These are phyloP conservation scores for Myxozyma melibiosi DNA, from an alignment of 805 yeast species.

Conservation along the genomic window DNA sequence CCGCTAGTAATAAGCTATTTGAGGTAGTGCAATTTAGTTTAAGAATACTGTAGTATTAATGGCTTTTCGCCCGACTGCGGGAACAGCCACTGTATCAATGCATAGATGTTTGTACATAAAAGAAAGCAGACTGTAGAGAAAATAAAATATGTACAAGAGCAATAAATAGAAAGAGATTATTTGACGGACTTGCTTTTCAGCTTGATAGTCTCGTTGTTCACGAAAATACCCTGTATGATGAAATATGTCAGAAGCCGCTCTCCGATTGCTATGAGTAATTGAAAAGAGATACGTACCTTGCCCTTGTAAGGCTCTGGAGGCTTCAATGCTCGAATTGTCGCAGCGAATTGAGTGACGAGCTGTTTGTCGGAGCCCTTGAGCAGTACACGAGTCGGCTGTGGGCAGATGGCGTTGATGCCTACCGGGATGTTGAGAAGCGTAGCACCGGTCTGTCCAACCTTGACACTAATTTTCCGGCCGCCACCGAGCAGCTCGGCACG, in stretches of 20 bases:
- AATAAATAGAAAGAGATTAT: constrained; percentile 44
- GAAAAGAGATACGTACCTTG: constrained; percentile 47
- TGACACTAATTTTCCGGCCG: constrained; percentile 64
- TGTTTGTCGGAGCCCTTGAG: constrained; percentile 89
- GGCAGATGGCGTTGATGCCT: constrained; percentile 71
- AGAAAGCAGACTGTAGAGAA: not conserved
- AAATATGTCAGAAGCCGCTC: not conserved
- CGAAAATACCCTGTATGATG: constrained; percentile 70
- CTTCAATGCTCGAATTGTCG: constrained; percentile 77
- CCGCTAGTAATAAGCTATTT: too few relatives aligned
- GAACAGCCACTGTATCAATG: not conserved
- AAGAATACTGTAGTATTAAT: too few relatives aligned
- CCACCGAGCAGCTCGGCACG: constrained; percentile 68
- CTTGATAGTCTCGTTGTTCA: constrained; percentile 86
- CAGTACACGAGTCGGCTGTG: constrained; percentile 81
- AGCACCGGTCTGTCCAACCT: constrained; percentile 84
- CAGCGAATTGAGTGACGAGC: constrained; percentile 84
- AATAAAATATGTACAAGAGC: constrained; percentile 8
- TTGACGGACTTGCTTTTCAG: constrained; percentile 92
- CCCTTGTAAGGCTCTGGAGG: constrained; percentile 99
- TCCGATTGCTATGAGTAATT: not conserved
- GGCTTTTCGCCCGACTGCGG: too few relatives aligned
- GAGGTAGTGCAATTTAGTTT: too few relatives aligned
- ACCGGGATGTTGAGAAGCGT: constrained; percentile 78
- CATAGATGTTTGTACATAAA: not conserved